Base-by-base conservation (phyloP, 306 rosid species). In the Prunus kanzakura region DNA sequence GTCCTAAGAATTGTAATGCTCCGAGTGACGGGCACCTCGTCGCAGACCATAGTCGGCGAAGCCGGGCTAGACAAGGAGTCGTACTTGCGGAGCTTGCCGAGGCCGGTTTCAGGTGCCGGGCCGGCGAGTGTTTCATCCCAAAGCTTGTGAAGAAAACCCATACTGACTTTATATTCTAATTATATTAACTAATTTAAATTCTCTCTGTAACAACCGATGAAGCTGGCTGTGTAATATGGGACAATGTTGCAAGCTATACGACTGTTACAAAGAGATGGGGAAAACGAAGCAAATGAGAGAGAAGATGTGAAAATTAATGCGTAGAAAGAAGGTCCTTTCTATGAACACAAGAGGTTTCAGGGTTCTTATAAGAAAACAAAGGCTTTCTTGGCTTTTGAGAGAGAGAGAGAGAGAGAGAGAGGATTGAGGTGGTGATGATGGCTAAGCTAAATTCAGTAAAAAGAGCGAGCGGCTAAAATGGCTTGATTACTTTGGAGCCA, bases 41-140 rank as follows among this genome's bases (percentile, higher is more conserved):
- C 80, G 11, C 58, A 57, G 22, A 69, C 19, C 80, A 64, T 25
- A 23, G 88, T 45, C 2, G 68, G 71, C 11, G 91, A 69, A 4
- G 80, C 68, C 11, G 35, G 1, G 50, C 68, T 77, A 19, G 87
- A 69, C 75, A 89, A 66, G 13, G 97, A 87, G 60, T 90, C 78
- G 51, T 70, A 88, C 74, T 92, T 92, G 14, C 98, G 96, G 79
- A 92, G 96, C 75, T 88, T 91, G 22, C 95, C 87, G 64, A 94
- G 90, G 69, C 97, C 98, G 49, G 91, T 67, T n/a, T 95, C 98
- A 2, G 98, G 98, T 23, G 92, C 20, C 15, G 98, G 97, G 12
- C 98, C 98, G 64, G 97, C 98, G 45, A 95, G 79, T 52, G 96
- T 92, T 83, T 95, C 98, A 90, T 95, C 98, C 98, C 98, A 95